Base-by-base conservation (phyloP, 352 stramenopile genomes). In the Phytophthora fragariae region DNA sequence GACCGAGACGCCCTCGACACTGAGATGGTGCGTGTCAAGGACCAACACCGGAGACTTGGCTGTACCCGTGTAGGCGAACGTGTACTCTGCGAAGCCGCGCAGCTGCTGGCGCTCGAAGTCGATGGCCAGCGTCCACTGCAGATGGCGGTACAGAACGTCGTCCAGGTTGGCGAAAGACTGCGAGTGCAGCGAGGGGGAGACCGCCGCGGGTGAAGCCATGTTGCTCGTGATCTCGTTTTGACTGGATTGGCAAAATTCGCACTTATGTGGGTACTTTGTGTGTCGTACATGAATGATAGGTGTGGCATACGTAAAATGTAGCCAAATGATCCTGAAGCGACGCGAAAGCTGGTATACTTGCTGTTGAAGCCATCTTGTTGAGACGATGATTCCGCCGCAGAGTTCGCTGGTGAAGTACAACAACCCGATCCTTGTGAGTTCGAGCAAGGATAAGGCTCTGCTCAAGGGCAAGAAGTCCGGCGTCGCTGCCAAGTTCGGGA, bases 401-500 rank as follows among this genome's bases (percentile, higher is more conserved):
- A 93, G 79, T 65, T 96, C 88, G 59, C 78, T 98, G 27, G 92
- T 98, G 53, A 97, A 97, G 77, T 98, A 98, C 84, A 94, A 97
- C 69, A 97, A 90, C 63, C 91, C 92, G 60, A 93, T 97, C 67
- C 79, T 98, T 57, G 91, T 97, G 57, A 96, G 84, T 65, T 95
- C 90, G 56, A 97, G 88, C 65, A 96, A 95, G 75, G 87, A 96
- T 39, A 91, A 91, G 56, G 83, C 88, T 21, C 17, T 78, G 2
- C 76, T 90, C 14, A 89, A 87, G 57, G 59, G 69, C 11, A 86
- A 84, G 66, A 88, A 86, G 64, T 35, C 57, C 11, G 52, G 50
- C 15, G 57, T 27, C 15, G 63, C 79, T 24, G 57, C 46, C 17
- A 73, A 65, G 57, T 37, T 37, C 19, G 65, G 80, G 55, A 77